Conservation (phyloP, 495 filamentous ascomycete species). For the Penicillium pancosmium region DNA sequence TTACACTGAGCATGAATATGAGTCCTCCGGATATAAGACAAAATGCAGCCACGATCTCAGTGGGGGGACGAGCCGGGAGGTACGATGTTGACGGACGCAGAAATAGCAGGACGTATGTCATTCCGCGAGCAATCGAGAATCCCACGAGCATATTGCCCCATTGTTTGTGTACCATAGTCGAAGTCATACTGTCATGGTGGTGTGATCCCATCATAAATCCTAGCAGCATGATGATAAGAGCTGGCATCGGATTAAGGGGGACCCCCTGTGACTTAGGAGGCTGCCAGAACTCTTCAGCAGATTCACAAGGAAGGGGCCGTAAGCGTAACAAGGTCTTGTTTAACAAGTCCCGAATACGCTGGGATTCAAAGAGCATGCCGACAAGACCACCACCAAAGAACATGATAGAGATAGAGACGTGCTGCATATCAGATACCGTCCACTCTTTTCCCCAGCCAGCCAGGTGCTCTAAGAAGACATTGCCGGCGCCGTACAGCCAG, state of each 20-base stretch:
- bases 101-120: conserved; percentile 84
- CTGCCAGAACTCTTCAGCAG: conserved; percentile 53
- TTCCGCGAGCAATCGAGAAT: conserved; percentile 72
- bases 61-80: conserved; percentile 84
- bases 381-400: conserved; percentile 92
- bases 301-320: conserved; percentile 36
- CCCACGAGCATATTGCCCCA: conserved; percentile 89
- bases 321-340: conserved; percentile 63
- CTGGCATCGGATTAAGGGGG: conserved; percentile 88
- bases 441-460: conserved; percentile 69
- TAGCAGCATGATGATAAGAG: conserved; percentile 79
- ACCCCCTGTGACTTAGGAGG: conserved; percentile 69
- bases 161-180: conserved; percentile 90
- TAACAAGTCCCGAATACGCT: conserved; percentile 65
- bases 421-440: conserved; percentile 84
- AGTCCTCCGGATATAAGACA: conserved; percentile 85
- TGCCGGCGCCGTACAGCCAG: conserved; percentile 83
- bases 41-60: conserved; percentile 82
- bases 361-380: conserved; percentile 91
- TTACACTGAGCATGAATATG: conserved; percentile 91
- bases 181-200: conserved; percentile 80
- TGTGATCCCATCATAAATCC: conserved; percentile 96
- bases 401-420: conserved; percentile 88
- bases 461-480: conserved; percentile 92
- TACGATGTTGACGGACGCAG: conserved; percentile 79